Base-by-base conservation (phyloP, 1,139 yeast genomes). In the Zygoascus sp. region DNA sequence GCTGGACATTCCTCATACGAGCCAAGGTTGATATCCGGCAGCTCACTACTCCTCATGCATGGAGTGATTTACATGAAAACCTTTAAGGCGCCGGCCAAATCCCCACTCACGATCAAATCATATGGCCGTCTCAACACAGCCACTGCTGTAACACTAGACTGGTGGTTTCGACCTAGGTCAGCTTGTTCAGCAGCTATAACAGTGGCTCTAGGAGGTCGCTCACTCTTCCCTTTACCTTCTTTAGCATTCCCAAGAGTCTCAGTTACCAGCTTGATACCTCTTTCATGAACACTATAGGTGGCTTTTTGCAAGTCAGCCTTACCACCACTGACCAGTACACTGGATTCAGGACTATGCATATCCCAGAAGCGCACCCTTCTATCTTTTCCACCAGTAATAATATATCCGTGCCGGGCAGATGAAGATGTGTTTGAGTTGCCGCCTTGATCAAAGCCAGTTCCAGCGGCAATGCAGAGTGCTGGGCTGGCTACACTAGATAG, bases 81-180 rank as follows among this genome's bases (percentile, higher is more conserved):
- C 58, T 77, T 78, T 34, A 84, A 70, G 6, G 67, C 67, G 0
- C 94, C 94, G 40, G 76, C 69, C 44, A 86, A 62, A 56, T 83
- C 92, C 2, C 70, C 86, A 1, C 83, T 71, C 1, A 84, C 66
- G 5, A 83, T 61, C 80, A 83, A 75, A 41, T 75, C 77, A 54
- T 73, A 79, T 0, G 92, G 90, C 15, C 64, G 62, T 9, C 66
- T 57, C 16, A 79, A 53, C 15, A 75, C 55, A 0, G 72, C 75
- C 10, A 83, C 63, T 37, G 70, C 82, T 2, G 73, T 74, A 25
- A 83, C 69, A 2, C 68, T 58, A 52, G 81, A 85, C 40, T 66
- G 72, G 45, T 77, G 81, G 41, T 64, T 65, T 44, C 66, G 65
- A 35, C 72, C 63, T 36, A 63, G 46, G 34, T 62, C 65, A 25